phyloP scores from a whole-genome alignment of 306 rosid species.

The Quercus rubra region DNA sequence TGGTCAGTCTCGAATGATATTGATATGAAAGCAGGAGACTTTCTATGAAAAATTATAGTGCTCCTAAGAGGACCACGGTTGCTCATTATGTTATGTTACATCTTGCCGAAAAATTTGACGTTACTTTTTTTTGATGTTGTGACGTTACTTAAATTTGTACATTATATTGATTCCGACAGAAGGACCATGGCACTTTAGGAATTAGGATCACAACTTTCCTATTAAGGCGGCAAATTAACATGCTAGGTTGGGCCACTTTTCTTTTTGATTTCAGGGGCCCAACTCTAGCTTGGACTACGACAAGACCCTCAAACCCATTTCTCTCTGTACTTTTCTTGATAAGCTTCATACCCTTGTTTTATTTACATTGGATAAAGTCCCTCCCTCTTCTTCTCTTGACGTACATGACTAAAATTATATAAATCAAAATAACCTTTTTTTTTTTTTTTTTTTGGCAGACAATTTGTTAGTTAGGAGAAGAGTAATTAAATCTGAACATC shows the following conservation, averaged over 20 bases:
- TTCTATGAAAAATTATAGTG: not conserved
- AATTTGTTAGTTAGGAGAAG: too few relatives aligned
- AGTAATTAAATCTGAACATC: too few relatives aligned
- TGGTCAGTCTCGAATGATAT: not conserved
- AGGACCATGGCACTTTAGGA: not conserved
- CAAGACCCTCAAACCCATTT: not conserved
- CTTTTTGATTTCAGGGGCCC: not conserved
- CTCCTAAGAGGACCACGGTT: not conserved
- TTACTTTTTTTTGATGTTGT: not conserved
- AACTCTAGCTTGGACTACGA: not conserved
- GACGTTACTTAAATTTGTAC: not conserved
- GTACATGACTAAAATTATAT: too few relatives aligned
- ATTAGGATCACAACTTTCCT: not conserved
- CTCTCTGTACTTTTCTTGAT: not conserved
- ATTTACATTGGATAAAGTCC: too few relatives aligned
- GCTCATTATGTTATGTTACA: not conserved
- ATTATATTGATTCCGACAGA: not conserved
- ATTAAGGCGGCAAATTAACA: not conserved
- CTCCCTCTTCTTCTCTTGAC: too few relatives aligned
- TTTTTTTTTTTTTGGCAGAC: too few relatives aligned
- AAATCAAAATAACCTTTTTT: too few relatives aligned
- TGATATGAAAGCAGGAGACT: slow-evolving; percentile 1
- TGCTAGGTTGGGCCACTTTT: not conserved
- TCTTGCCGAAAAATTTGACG: not conserved
- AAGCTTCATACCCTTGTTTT: not conserved